A percentile compares a stretch with the other conserved stretches of the same genome.
These are phyloP conservation scores for Eucalyptus curtisii DNA, from an alignment of 345 rosid species.

Conservation along the genomic window DNA sequence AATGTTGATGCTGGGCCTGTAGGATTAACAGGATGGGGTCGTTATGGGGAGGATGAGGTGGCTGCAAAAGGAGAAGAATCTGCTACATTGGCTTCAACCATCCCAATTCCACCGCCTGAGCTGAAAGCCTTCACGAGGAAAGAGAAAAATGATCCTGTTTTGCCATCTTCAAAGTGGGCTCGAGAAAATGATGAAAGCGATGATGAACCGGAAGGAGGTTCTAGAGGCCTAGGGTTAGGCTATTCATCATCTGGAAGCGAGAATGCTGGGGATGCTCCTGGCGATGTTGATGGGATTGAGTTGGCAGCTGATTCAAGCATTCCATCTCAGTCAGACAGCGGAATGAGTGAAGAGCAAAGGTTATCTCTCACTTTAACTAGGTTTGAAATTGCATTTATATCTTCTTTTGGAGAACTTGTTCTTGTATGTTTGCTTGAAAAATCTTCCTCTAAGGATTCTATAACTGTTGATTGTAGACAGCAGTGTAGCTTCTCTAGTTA, in stretches of 20 bases:
- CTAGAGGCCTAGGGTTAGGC: conserved; percentile 47
- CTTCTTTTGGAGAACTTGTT: not conserved
- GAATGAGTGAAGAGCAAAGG: conserved; percentile 91
- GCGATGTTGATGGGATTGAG: conserved; percentile 53
- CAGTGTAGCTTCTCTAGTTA: not conserved
- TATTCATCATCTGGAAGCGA: conserved; percentile 92
- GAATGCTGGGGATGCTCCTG: conserved; percentile 49
- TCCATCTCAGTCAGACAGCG: conserved; percentile 42
- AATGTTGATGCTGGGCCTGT: conserved; percentile 32
- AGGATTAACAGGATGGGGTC: conserved; percentile 32
- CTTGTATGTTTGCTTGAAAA: not conserved
- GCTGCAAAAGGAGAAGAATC: conserved; percentile 26
- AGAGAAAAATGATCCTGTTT: conserved; percentile 66
- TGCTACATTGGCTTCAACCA: conserved; percentile 16
- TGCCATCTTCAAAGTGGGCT: conserved; percentile 96
- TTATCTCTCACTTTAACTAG: conserved; percentile 1
- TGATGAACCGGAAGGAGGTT: conserved; percentile 60
- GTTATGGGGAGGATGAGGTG: conserved; percentile 31
- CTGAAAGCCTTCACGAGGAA: conserved; percentile 45
- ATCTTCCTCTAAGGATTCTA: not conserved
- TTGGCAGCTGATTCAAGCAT: conserved; percentile 32
- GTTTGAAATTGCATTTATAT: not conserved
- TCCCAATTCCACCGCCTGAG: conserved; percentile 61
- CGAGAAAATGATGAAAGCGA: conserved; percentile 87
- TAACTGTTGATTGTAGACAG: not conserved